These are phyloP conservation scores for Raffaelea arxii DNA, from an alignment of 2,329 filamentous ascomycete genomes.

Conservation along the genomic window DNA sequence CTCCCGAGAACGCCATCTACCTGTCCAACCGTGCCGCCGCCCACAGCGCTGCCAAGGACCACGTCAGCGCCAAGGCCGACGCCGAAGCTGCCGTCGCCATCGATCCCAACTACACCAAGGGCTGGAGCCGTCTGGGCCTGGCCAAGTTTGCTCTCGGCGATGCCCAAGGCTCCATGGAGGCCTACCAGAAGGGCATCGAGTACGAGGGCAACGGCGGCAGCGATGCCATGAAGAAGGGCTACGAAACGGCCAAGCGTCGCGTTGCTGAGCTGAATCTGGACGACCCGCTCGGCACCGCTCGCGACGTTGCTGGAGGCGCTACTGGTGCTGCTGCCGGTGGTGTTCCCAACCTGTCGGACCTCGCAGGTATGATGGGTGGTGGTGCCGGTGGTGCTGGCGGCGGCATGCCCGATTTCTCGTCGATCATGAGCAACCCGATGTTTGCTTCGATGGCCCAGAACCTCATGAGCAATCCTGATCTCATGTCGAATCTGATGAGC, in stretches of 20 bases:
- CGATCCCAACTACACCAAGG: constrained; percentile 93
- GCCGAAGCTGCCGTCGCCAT: constrained; percentile 82
- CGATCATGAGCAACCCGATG: constrained; percentile 97
- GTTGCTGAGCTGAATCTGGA: constrained; percentile 67
- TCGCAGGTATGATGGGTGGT: constrained; percentile 62
- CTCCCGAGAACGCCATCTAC: constrained; percentile 87
- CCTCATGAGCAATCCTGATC: constrained; percentile 91
- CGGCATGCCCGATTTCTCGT: constrained; percentile 79
- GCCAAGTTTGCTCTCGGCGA: constrained; percentile 89
- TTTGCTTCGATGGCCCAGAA: constrained; percentile 95
- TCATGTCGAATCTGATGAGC: constrained; percentile 86
- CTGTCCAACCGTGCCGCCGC: constrained; percentile 95
- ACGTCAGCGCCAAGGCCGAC: constrained; percentile 74
- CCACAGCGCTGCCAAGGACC: constrained; percentile 74
- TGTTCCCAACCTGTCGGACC: constrained; percentile 60
- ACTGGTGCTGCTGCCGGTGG: constrained; percentile 47
- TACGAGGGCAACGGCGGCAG: constrained; percentile 89
- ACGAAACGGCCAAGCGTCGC: constrained; percentile 81
- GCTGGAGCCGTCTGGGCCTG: constrained; percentile 87
- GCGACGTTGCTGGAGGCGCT: constrained; percentile 23
- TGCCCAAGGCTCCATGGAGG: constrained; percentile 84
- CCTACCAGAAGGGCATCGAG: constrained; percentile 87
- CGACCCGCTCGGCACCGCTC: constrained; percentile 25
- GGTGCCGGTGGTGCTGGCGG: constrained; percentile 54
- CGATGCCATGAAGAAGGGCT: constrained; percentile 95